Percentiles rank a stretch among this genome's conserved stretches.
These are phyloP conservation scores for Musa acuminata DNA, from an alignment of 176 grass and related monocot species.

Conservation along the genomic window DNA sequence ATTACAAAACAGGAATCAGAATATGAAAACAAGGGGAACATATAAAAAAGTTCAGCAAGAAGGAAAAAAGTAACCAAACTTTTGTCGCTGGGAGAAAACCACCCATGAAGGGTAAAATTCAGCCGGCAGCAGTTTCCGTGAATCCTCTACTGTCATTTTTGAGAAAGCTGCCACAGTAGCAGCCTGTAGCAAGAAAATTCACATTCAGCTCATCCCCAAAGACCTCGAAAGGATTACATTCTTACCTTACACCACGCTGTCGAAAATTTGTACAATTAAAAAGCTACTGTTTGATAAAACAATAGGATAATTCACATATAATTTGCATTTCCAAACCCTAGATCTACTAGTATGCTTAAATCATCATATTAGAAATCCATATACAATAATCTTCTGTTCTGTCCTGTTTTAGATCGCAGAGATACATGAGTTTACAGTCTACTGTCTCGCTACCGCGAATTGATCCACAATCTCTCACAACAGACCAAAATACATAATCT, in stretches of 20 bases:
- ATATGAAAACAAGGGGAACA: slow-evolving; percentile 14
- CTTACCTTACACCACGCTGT: background rate
- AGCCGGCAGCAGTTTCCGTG: slow-evolving; percentile 54
- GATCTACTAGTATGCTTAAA: background rate
- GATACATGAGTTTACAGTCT: background rate
- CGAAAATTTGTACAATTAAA: background rate
- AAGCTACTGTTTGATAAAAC: background rate
- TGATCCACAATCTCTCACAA: no score
- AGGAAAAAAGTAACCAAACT: slow-evolving; percentile 47
- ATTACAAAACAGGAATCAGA: slow-evolving; percentile 29
- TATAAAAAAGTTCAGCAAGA: background rate
- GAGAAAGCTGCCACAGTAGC: slow-evolving; percentile 50
- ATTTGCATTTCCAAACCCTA: background rate
- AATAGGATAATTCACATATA: background rate
- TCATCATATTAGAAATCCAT: background rate
- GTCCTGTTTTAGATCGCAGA: background rate
- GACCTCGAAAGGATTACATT: background rate
- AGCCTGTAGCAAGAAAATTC: slow-evolving; percentile 29
- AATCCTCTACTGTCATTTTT: slow-evolving; percentile 73
- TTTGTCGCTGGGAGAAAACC: slow-evolving; percentile 75
- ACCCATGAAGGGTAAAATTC: slow-evolving; percentile 95
- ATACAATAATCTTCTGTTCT: background rate
- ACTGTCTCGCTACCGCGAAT: background rate
- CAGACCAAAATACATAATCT: no score
- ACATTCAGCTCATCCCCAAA: slow-evolving; percentile 3